These are phyloP conservation scores for Candida orba DNA, from an alignment of 805 yeast species.

Conservation along the genomic window DNA sequence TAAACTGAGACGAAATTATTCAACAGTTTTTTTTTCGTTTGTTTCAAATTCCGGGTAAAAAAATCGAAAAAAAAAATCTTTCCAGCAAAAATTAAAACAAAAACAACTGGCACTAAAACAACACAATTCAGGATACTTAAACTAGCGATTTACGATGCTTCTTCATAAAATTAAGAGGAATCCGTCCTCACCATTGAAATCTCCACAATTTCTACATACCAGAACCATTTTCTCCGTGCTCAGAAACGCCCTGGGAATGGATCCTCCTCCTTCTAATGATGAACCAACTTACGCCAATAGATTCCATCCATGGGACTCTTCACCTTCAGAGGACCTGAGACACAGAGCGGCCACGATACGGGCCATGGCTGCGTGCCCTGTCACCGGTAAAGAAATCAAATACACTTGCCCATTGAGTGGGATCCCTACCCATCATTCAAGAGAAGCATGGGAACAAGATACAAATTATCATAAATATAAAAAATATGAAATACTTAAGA, in stretches of 20 bases:
- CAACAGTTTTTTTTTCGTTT: too few relatives aligned
- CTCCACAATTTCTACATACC: not conserved
- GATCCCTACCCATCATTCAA: conserved; percentile 90
- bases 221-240: conserved; percentile 31
- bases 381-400: conserved; percentile 70
- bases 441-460: conserved; percentile 85
- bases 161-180: too few relatives aligned
- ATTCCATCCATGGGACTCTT: conserved; percentile 86
- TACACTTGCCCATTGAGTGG: conserved; percentile 92
- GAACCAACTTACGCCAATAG: conserved; percentile 67
- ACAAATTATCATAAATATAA: conserved; percentile 58
- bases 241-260: conserved; percentile 47
- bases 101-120: too few relatives aligned
- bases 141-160: too few relatives aligned
- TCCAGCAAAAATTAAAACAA: too few relatives aligned
- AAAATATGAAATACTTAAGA: conserved; percentile 66
- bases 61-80: too few relatives aligned
- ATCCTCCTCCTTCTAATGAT: conserved; percentile 56
- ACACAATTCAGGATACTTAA: too few relatives aligned
- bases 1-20: too few relatives aligned
- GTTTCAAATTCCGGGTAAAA: too few relatives aligned
- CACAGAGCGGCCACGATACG: conserved; percentile 88
- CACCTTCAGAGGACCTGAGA: conserved; percentile 82
- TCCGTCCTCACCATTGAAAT: too few relatives aligned
- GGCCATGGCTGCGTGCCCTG: conserved; percentile 86